Percentiles rank a stretch among this genome's conserved stretches.
Conservation (phyloP, 805 yeast genomes). For the Lachancea cidri region DNA sequence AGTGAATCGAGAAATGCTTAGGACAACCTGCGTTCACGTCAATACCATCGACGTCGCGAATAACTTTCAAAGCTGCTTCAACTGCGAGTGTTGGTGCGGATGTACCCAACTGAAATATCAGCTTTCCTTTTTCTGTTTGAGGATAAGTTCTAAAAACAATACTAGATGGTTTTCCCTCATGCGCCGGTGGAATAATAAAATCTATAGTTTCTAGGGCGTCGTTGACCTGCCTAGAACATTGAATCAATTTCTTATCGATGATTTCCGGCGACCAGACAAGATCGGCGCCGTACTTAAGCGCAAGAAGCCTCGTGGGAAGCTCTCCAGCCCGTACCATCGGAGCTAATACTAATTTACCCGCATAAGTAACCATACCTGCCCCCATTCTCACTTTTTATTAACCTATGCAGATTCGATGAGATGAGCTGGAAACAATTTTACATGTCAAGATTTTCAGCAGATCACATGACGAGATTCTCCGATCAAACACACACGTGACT, state of each 20-base stretch:
- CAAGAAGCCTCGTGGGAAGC: constrained; percentile 77
- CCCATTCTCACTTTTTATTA: too few species aligned
- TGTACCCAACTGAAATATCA: constrained; percentile 90
- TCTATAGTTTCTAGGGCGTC: constrained; percentile 54
- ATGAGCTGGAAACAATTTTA: too few species aligned
- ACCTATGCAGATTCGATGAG: too few species aligned
- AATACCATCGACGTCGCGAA: constrained; percentile 83
- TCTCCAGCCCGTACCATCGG: constrained; percentile 98
- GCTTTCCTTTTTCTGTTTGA: constrained; percentile 50
- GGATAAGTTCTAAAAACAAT: constrained; percentile 73
- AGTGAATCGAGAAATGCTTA: constrained; percentile 86
- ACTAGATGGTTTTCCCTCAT: constrained; percentile 43
- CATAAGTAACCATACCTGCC: constrained; percentile 54
- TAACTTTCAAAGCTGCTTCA: constrained; percentile 75
- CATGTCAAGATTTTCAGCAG: too few species aligned
- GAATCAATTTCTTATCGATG: constrained; percentile 75
- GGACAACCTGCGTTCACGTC: constrained; percentile 98
- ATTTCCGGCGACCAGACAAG: constrained; percentile 96
- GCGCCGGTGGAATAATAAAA: constrained; percentile 37
- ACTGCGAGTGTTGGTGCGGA: constrained; percentile 81
- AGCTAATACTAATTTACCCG: constrained; percentile 79
- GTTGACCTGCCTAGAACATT: constrained; percentile 63
- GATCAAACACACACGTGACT: too few species aligned
- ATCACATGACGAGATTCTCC: too few species aligned
- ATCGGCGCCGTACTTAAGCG: constrained; percentile 85